Conservation (phyloP, 345 rosid species). For the Erucastrum elatum region DNA sequence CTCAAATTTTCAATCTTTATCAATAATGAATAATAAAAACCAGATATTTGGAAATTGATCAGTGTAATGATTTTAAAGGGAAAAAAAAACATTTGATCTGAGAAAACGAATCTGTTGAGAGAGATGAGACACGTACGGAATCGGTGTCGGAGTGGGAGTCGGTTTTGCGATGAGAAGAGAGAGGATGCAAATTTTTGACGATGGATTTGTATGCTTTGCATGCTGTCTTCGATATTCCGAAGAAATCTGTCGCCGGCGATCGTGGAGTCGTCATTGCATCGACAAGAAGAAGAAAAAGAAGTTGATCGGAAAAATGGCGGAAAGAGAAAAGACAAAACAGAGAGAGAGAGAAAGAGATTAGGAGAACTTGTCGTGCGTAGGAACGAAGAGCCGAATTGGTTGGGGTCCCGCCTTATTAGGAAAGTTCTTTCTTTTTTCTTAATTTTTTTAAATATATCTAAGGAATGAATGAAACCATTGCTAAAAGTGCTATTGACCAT, state of each 20-base stretch:
- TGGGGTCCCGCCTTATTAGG: constrained; percentile 36
- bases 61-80: neutral
- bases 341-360: constrained; percentile 4
- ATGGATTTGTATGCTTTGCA: constrained; percentile 66
- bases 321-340: neutral
- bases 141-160: constrained; percentile 41
- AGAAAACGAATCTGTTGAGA: neutral
- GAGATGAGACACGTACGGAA: constrained; percentile 13
- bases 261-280: constrained; percentile 48
- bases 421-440: neutral
- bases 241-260: constrained; percentile 43
- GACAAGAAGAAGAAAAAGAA: constrained; percentile 10
- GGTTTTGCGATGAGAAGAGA: constrained; percentile 43
- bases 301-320: neutral
- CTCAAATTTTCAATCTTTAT: neutral
- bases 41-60: neutral
- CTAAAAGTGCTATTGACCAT: neutral
- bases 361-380: constrained; percentile 20
- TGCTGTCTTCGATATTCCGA: constrained; percentile 45
- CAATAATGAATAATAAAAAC: neutral
- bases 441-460: neutral
- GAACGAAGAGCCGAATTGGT: constrained; percentile 34
- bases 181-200: constrained; percentile 49
- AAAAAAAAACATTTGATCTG: neutral
- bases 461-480: neutral